phyloP scores from a whole-genome alignment of 129 eudicot genomes.

The Scalesia atractyloides region DNA sequence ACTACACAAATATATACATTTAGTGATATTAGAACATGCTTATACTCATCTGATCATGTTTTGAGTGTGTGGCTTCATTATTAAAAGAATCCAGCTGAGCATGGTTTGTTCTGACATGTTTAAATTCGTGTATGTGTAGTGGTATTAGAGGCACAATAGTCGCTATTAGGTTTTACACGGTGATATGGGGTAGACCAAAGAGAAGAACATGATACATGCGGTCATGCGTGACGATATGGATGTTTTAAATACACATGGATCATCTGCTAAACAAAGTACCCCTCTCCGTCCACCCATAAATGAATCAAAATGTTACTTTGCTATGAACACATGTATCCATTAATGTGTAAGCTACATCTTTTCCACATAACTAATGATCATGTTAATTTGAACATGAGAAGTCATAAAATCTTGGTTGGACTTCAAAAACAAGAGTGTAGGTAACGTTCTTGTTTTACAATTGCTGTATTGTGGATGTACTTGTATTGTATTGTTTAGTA shows the following conservation, averaged over 20 bases:
- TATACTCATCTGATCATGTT: not conserved
- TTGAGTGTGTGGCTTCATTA: too few relatives aligned
- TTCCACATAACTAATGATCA: too few relatives aligned
- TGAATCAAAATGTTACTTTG: constrained; percentile 3
- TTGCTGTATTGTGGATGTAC: not conserved
- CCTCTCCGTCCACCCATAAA: not conserved
- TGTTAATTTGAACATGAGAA: too few relatives aligned
- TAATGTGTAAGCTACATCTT: not conserved
- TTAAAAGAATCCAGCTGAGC: too few relatives aligned
- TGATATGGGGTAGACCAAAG: constrained; percentile 6
- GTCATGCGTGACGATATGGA: not conserved
- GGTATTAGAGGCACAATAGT: constrained; percentile 10
- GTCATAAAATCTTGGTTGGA: too few relatives aligned
- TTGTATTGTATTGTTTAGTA: too few relatives aligned
- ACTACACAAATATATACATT: too few relatives aligned
- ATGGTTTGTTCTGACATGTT: too few relatives aligned
- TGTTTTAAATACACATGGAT: not conserved
- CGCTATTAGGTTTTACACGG: constrained; percentile 9
- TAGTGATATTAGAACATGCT: too few relatives aligned
- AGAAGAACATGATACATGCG: not conserved
- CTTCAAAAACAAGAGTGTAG: too few relatives aligned
- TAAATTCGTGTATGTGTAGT: constrained; percentile 4
- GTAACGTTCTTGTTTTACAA: too few relatives aligned
- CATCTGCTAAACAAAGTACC: not conserved
- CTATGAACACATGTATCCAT: not conserved